These are phyloP conservation scores for Besnoitia besnoiti DNA, from an alignment of 169 alveolate species.

Conservation along the genomic window DNA sequence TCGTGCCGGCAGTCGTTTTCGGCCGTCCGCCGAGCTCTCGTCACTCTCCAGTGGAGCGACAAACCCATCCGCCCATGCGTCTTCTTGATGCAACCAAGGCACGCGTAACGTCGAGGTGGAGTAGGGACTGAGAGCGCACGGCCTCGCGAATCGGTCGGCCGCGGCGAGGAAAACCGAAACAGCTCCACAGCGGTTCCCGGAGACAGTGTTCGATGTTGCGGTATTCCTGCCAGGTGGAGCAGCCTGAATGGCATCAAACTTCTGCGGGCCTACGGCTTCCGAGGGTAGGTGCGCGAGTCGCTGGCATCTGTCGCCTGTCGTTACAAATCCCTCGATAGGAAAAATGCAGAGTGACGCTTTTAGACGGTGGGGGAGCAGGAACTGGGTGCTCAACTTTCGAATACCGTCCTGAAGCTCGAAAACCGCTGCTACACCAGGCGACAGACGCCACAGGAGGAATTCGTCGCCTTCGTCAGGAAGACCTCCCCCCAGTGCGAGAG, in stretches of 20 bases:
- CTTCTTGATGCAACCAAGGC: background rate
- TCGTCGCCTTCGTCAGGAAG: background rate
- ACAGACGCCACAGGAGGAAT: background rate
- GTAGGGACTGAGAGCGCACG: background rate
- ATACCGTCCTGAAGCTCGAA: background rate
- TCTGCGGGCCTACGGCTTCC: background rate
- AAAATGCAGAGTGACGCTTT: slow-evolving; percentile 13
- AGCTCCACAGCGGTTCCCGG: background rate
- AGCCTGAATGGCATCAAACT: background rate
- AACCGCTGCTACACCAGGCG: background rate
- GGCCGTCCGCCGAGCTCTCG: too few relatives aligned
- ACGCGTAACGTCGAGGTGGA: background rate
- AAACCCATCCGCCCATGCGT: too few relatives aligned
- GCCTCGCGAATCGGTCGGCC: background rate
- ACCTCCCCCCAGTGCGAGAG: background rate
- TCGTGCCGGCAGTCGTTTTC: too few relatives aligned
- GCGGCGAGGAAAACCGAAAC: background rate
- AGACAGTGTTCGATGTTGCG: background rate
- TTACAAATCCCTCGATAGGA: slow-evolving; percentile 17
- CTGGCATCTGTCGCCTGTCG: background rate
- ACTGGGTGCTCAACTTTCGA: background rate
- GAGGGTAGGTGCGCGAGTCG: background rate
- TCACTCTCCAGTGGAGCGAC: too few relatives aligned
- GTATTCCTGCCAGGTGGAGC: background rate
- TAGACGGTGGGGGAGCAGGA: background rate